A percentile compares a stretch with the other conserved stretches of the same genome.
Conservation (phyloP, 306 rosid species). For the Comarum palustre region DNA sequence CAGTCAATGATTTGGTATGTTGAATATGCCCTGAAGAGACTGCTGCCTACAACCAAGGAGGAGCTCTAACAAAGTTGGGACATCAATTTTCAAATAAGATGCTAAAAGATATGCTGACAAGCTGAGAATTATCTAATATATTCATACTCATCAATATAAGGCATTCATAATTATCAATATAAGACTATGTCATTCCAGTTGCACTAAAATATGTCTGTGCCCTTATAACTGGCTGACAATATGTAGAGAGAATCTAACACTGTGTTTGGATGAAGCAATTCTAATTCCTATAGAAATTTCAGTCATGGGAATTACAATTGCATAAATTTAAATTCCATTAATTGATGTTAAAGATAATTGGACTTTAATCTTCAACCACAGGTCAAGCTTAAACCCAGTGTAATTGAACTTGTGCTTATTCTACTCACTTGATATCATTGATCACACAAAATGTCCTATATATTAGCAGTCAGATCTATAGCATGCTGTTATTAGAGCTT, state of each 20-base stretch:
- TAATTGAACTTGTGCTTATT: not conserved
- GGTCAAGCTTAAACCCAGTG: not conserved
- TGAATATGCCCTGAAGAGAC: not conserved
- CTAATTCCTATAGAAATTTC: too few relatives aligned
- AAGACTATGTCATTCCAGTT: not conserved
- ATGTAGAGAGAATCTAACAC: not conserved
- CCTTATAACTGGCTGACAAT: not conserved
- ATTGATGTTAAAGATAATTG: constrained; percentile 1
- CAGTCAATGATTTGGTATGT: not conserved
- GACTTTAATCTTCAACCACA: not conserved
- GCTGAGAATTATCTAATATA: not conserved
- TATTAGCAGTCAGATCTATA: not conserved
- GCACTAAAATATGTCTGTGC: not conserved
- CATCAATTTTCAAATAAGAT: not conserved
- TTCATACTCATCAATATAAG: not conserved
- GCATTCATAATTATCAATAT: not conserved
- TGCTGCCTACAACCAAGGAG: not conserved
- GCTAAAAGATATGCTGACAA: not conserved
- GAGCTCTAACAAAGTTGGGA: not conserved
- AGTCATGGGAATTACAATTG: too few relatives aligned
- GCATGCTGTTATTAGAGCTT: not conserved
- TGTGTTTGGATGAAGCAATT: too few relatives aligned
- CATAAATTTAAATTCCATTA: too few relatives aligned
- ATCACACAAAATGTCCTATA: not conserved
- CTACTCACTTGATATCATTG: not conserved